Percentiles rank a stretch among this genome's conserved stretches.
Conservation (phyloP, 371 early-diverging fungal species). For the Mucor ambiguus region DNA sequence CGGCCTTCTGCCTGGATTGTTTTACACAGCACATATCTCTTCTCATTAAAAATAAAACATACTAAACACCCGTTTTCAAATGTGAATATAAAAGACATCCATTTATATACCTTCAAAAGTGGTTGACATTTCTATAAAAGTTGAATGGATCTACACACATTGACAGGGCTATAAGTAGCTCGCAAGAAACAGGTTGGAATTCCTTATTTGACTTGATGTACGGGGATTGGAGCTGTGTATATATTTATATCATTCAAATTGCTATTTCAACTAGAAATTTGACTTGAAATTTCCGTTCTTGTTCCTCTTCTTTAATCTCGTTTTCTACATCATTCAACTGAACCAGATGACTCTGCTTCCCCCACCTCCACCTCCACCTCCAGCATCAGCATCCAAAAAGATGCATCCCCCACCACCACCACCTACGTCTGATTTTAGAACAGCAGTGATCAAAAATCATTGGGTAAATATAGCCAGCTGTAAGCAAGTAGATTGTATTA, state of each 20-base stretch:
- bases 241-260: background rate
- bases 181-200: background rate
- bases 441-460: constrained; percentile 48
- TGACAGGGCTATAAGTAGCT: background rate
- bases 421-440: constrained; percentile 40
- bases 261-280: background rate
- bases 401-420: background rate
- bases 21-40: background rate
- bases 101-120: too few relatives aligned
- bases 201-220: background rate
- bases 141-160: background rate
- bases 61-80: background rate
- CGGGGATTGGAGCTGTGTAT: background rate
- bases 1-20: background rate
- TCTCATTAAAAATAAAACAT: background rate
- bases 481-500: background rate
- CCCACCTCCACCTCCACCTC: constrained; percentile 12
- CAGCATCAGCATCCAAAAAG: background rate
- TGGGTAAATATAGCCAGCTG: constrained; percentile 30
- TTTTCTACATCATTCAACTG: background rate
- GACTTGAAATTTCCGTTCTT: constrained; percentile 1
- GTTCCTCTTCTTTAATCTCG: background rate
- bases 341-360: background rate
- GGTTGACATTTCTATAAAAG: background rate
- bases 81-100: background rate